Evolutionary conservation across 495 filamentous ascomycete genomes (phyloP), one percentile per base, ranked within the genome.

Genomic region (Penicillium pulvis): DNA sequence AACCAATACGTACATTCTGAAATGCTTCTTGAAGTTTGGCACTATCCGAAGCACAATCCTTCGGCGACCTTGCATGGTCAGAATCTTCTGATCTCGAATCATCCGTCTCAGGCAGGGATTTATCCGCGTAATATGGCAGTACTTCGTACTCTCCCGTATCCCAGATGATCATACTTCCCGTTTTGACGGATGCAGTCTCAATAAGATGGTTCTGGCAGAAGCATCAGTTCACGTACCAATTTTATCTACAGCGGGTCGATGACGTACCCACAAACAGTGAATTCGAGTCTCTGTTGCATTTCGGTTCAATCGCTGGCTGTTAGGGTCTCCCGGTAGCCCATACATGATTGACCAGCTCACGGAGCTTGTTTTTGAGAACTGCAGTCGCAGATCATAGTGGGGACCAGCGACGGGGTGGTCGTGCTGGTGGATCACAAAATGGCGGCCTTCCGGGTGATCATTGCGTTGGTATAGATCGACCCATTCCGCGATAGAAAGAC

Each of bases 391-490:
- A 67, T 89, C 87, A 71, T 88, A 86, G 56, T 87, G 83, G 0
- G 78, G 72, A 11, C 87, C 86, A 14, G 85, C 83, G 9, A 87
- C 71, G 3, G 86, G 86, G 67, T 89, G 87, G 58, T 89, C 87
- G 64, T 90, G 87, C 63, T 89, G 87, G 66, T 88, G 84, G 28
- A 89, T 75, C 35, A 89, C 79, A 59, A 87, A 88, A 62, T 89
- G 86, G 23, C 70, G 73, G 10, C 85, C 87, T 17, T 72, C 49
- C 6, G 61, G 51, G 51, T 82, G 67, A 58, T 76, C 52, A 64
- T 83, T 83, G 9, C 72, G 63, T 26, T 67, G 63, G 68, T 88
- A 89, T 2, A 90, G 70, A n/a, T 71, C 64, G 26, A 56, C 50
- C 69, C 85, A 89, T 3, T 68, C 66, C 0, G 65, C 52, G 31